These are phyloP conservation scores for Eragrostis tef DNA, from an alignment of 202 grass and related monocot species.

Conservation along the genomic window DNA sequence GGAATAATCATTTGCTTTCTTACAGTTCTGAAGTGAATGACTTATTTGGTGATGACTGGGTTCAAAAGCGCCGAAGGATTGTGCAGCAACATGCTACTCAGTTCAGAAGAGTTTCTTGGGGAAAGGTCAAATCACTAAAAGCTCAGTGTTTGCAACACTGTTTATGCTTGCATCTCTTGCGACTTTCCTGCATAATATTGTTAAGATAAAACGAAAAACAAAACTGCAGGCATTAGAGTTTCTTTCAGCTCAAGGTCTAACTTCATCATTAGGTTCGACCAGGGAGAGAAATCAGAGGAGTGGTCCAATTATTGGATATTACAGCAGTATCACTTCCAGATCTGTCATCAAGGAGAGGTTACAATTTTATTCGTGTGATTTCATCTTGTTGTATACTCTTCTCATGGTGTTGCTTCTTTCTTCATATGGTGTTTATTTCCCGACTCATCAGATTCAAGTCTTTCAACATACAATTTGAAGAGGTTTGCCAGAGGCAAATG, in stretches of 20 bases:
- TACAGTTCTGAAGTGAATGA: constrained; percentile 59
- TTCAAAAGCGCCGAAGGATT: constrained; percentile 58
- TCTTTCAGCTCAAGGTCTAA: constrained; percentile 49
- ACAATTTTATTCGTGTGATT: background rate
- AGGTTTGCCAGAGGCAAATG: constrained; percentile 63
- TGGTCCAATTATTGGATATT: constrained; percentile 26
- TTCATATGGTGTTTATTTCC: constrained; percentile 24
- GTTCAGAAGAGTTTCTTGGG: constrained; percentile 62
- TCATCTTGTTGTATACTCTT: background rate
- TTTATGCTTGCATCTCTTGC: background rate
- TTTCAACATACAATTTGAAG: constrained; percentile 81
- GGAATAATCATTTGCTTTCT: constrained; percentile 38
- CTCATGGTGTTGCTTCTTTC: constrained; percentile 14
- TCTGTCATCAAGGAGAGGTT: constrained; percentile 55
- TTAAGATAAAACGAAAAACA: background rate
- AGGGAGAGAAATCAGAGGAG: constrained; percentile 44
- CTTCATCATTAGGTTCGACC: constrained; percentile 43
- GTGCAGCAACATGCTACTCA: constrained; percentile 66
- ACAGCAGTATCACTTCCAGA: constrained; percentile 48
- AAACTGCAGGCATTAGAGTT: constrained; percentile 41
- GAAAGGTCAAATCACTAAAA: constrained; percentile 51
- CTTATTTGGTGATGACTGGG: constrained; percentile 66
- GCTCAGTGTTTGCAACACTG: background rate
- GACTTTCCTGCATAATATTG: background rate
- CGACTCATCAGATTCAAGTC: constrained; percentile 59